A percentile compares a stretch with the other conserved stretches of the same genome.
Evolutionary conservation across 768 basidiomycete genomes (phyloP).

Genomic region (Gymnopilus junonius): DNA sequence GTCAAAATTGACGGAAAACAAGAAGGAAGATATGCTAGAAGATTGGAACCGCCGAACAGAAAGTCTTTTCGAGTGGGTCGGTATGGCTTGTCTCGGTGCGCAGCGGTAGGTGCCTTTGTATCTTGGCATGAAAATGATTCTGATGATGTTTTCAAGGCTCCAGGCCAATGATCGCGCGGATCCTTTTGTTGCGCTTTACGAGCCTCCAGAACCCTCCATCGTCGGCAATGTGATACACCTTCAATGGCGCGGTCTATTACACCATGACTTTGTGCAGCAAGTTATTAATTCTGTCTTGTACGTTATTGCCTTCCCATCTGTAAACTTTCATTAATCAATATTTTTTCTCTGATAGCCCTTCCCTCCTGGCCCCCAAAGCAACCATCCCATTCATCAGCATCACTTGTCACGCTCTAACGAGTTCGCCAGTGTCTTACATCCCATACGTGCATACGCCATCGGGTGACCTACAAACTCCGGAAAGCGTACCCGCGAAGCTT

Average conservation of each 20-base stretch:
- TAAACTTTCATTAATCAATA: neutral
- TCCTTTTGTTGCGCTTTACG: conserved; percentile 72
- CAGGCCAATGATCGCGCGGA: conserved; percentile 66
- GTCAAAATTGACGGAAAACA: neutral
- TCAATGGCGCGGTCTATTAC: conserved; percentile 64
- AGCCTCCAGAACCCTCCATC: conserved; percentile 48
- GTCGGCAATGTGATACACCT: conserved; percentile 56
- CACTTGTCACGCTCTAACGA: conserved; percentile 46
- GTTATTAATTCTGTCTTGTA: conserved; percentile 56
- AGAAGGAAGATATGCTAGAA: conserved; percentile 40
- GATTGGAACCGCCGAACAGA: conserved; percentile 53
- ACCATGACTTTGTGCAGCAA: conserved; percentile 53
- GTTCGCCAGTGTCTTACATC: conserved; percentile 57
- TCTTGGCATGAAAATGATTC: neutral
- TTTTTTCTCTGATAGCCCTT: conserved; percentile 7
- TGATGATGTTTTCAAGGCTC: conserved; percentile 43
- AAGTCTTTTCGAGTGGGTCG: conserved; percentile 72
- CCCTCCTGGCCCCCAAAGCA: neutral
- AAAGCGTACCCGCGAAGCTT: conserved; percentile 45
- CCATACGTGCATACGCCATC: conserved; percentile 28
- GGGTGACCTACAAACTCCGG: conserved; percentile 31
- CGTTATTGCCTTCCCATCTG: too few species aligned
- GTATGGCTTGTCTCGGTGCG: conserved; percentile 68
- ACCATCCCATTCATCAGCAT: conserved; percentile 42
- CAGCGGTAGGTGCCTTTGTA: conserved; percentile 52